phyloP scores from a whole-genome alignment of 2,329 filamentous ascomycete genomes.

The Lasiodiplodia theobromae region DNA sequence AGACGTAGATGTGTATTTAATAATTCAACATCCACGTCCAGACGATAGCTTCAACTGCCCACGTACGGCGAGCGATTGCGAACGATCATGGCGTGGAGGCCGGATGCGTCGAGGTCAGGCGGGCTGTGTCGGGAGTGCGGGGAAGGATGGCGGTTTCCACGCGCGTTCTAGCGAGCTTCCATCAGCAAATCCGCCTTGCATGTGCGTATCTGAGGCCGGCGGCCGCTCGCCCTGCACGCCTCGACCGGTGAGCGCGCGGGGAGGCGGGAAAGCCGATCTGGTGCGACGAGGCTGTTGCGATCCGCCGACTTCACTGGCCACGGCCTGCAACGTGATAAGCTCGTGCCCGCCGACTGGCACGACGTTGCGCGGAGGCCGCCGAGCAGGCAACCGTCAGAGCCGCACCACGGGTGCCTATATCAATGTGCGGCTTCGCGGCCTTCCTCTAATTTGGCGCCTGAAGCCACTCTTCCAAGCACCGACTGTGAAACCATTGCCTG shows the following conservation, averaged over 20 bases:
- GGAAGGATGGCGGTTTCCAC: not conserved
- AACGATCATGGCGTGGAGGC: no score
- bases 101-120: no score
- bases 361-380: slow-evolving; percentile 9
- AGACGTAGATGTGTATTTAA: no score
- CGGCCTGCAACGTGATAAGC: slow-evolving; percentile 25
- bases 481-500: slow-evolving; percentile 3
- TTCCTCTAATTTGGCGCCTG: not conserved
- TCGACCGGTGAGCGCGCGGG: slow-evolving; percentile 23
- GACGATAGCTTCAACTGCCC: no score
- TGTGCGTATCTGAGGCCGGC: not conserved
- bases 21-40: no score
- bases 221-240: slow-evolving; percentile 13
- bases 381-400: slow-evolving; percentile 18
- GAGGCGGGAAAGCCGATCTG: slow-evolving; percentile 20
- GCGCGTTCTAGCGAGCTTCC: slow-evolving; percentile 13
- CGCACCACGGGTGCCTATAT: slow-evolving; percentile 23
- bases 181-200: not conserved
- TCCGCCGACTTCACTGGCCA: not conserved
- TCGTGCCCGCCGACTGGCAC: slow-evolving; percentile 1
- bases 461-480: not conserved
- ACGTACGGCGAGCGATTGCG: no score
- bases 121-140: no score
- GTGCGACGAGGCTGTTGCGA: slow-evolving; percentile 6
- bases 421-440: not conserved